Evolutionary conservation across 2,329 filamentous ascomycete genomes (phyloP).

Genomic region (Pseudogymnoascus sp.): DNA sequence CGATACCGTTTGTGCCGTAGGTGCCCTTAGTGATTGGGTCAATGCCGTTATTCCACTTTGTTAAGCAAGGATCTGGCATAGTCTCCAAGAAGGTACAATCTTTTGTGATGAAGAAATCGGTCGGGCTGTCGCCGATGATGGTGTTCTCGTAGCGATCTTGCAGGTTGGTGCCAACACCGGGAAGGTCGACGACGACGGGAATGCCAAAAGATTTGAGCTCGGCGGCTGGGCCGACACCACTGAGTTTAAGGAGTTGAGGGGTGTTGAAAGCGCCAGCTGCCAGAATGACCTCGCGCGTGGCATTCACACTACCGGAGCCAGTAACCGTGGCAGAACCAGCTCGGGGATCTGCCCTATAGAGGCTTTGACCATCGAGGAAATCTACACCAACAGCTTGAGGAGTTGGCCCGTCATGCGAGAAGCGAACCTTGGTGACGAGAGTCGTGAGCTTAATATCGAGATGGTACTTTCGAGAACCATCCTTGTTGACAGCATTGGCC

Average conservation of each 20-base stretch:
- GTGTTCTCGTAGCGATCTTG: constrained; percentile 49
- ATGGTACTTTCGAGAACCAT: constrained; percentile 18
- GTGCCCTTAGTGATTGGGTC: constrained; percentile 19
- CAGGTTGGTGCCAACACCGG: constrained; percentile 56
- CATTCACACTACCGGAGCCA: constrained; percentile 28
- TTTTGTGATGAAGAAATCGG: constrained; percentile 31
- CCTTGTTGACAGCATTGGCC: constrained; percentile 16
- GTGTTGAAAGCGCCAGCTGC: constrained; percentile 41
- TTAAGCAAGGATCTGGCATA: constrained; percentile 30
- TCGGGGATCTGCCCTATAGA: constrained; percentile 38
- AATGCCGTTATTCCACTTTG: constrained; percentile 17
- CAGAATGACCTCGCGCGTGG: constrained; percentile 40
- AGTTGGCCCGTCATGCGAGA: constrained; percentile 26
- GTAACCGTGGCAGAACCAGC: constrained; percentile 21
- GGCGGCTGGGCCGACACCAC: constrained; percentile 36
- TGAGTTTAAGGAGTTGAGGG: constrained; percentile 40
- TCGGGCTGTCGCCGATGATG: constrained; percentile 36
- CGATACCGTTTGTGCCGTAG: constrained; percentile 42
- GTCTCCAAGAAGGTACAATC: constrained; percentile 32
- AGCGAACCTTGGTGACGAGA: constrained; percentile 35
- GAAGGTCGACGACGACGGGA: constrained; percentile 46
- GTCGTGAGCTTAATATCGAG: constrained; percentile 19
- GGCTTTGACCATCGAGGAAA: constrained; percentile 34
- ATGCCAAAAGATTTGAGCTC: constrained; percentile 40
- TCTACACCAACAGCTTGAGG: constrained; percentile 37